Base-by-base conservation (phyloP, 73 alveolate species). In the Paramecium pentaurelia region DNA sequence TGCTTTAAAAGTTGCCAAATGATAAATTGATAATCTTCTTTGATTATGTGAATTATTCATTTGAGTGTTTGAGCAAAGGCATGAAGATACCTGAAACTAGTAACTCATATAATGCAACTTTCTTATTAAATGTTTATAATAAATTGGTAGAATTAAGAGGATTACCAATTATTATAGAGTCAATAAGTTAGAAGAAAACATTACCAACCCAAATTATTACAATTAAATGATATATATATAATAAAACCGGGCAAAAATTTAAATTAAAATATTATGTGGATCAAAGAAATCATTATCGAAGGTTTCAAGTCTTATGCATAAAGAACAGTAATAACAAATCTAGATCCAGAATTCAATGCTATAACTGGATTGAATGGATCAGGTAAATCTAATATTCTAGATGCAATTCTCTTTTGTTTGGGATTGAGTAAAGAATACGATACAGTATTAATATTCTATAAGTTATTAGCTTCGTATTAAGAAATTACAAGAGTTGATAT, bases 301-400 rank as follows among this genome's bases (percentile, higher is more conserved):
- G 98, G 98, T 1, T 95, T 96, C 94, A 97, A 97, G 95, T 96
- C 99, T 58, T 97, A 97, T 92, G 97, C 99, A 38, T 86, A 93
- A 54, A 94, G 98, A 44, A 97, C 98, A 38, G 95, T 96, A 28
- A 95, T 98, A n/a, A 85, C 83, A 47, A 98, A 96, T 18, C 95
- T 98, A 37, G 99, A 99, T 93, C 95, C 97, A 18, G 98, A 98
- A 94, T 99, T 99, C 97, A 99, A 98, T 93, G 99, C 99, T 30
- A 97, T 99, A 58, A 99, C 99, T 60, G 99, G 99, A 37, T 93
- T 97, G 68, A 98, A 98, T 89, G 99, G 99, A 6, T 93, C 98
- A 84, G 99, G 99, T 47, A 99, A 99, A 95, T 98, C 99, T 25
- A 98, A 99, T 94, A 97, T 98, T 86, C 89, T 98, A 86, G 99